Evolutionary conservation across 2,329 filamentous ascomycete genomes (phyloP), one percentile per base, ranked within the genome.

Genomic region (Diaporthe sp.): DNA sequence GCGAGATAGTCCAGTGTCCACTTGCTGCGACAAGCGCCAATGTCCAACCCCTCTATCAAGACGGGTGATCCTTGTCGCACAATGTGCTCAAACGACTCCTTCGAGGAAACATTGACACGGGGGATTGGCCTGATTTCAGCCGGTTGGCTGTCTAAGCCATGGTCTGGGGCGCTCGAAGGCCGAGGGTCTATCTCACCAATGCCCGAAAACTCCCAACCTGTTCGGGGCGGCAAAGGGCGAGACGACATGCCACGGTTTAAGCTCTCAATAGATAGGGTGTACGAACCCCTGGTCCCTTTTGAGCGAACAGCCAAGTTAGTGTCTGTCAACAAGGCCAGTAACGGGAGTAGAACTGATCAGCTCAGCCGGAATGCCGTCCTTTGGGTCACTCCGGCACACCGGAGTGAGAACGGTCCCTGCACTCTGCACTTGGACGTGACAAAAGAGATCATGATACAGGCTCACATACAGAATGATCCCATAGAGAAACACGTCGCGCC

Each of bases 401-500:
- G 53, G 25, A 19, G 19, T 22, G 13, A 34, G 19, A 31, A n/a
- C 46, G 31, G 46, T 51, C 13, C 19, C 22, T 37, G 22, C 19
- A 19, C 3, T 19, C 42, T 44, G 42, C 15, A 44, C 15, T 17
- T 8, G 15, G 9, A 25, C 5, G 22, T 10, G 46, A 19, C 34
- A 34, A 25, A 28, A 31, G 22, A 42, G 34, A 17, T 4, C 46
- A 49, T 39, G 34, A 42, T 12, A 17, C 19, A 59, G 34, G 34
- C 39, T 28, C 19, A 69, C 75, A 12, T 73, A 76, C 94, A 97
- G 80, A 91, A 95, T 9, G 94, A 94, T 1, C 95, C 95, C 89
- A 98, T 98, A 0, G 94, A 95, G 85, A 98, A 98, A 82, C 95
- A 98, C 0, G 95, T 94, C 22, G 94, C 95, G 51, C 95, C 96